Percentiles rank a stretch among this genome's conserved stretches.
These are phyloP conservation scores for Margaritispora aquatica DNA, from an alignment of 495 filamentous ascomycete species.

Conservation along the genomic window DNA sequence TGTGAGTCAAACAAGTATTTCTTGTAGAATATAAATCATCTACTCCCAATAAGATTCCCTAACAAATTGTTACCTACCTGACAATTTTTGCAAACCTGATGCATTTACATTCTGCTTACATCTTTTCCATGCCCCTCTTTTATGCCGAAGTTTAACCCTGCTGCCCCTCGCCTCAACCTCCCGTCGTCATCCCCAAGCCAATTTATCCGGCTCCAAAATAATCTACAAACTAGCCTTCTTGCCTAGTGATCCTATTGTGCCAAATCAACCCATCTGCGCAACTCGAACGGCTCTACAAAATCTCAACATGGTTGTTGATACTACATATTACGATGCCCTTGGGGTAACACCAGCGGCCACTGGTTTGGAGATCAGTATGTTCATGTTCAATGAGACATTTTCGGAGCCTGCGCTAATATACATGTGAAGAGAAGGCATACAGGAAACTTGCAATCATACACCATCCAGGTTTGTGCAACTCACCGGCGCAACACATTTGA, in stretches of 20 bases:
- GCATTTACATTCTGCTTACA: no score
- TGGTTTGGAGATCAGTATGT: conserved; percentile 80
- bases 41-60: no score
- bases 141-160: no score
- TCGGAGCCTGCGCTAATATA: background rate
- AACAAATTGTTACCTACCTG: no score
- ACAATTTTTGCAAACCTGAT: no score
- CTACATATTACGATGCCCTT: conserved; percentile 83
- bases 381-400: background rate
- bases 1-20: background rate
- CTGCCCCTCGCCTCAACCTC: no score
- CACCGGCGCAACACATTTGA: background rate
- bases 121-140: no score
- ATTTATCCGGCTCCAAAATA: no score
- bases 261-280: background rate
- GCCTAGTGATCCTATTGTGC: background rate
- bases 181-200: no score
- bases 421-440: conserved; percentile 74
- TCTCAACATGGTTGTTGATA: conserved; percentile 71
- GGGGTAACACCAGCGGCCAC: conserved; percentile 83
- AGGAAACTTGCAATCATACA: conserved; percentile 82
- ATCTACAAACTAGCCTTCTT: background rate
- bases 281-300: background rate
- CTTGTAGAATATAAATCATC: no score
- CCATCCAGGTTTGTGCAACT: conserved; percentile 45